These are phyloP conservation scores for Trichoderma reesei DNA, from an alignment of 495 filamentous ascomycete genomes.

Conservation along the genomic window DNA sequence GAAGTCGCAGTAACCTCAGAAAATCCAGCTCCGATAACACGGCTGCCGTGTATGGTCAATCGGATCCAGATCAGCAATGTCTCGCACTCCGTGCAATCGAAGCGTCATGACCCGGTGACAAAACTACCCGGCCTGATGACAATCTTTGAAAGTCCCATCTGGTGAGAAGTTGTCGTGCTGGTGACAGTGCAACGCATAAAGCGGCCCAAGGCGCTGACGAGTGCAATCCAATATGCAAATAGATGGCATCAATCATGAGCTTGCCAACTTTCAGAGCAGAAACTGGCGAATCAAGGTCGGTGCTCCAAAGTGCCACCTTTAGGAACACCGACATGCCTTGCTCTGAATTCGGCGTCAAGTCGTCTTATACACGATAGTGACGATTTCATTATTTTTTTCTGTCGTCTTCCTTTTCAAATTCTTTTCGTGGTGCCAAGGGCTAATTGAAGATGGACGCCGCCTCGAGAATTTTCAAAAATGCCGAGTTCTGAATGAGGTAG, in stretches of 20 bases:
- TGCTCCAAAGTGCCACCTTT: neutral
- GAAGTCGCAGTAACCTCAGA: no score
- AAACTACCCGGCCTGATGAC: no score
- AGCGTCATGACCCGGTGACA: no score
- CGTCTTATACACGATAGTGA: neutral
- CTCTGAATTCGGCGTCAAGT: no score
- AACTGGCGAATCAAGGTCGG: neutral
- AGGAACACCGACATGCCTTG: neutral
- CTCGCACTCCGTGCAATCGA: no score
- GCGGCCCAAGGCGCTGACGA: neutral
- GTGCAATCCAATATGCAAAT: neutral
- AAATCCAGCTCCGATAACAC: no score
- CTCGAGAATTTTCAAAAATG: constrained; percentile 4
- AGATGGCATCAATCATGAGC: neutral
- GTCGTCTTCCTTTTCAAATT: neutral
- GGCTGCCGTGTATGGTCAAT: no score
- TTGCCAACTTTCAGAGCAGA: neutral
- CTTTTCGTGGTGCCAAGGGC: neutral
- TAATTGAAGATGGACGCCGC: constrained; percentile 6
- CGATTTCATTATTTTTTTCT: neutral
- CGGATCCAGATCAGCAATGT: no score
- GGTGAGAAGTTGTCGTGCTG: neutral
- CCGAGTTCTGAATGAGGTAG: constrained; percentile 10
- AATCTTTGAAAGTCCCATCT: no score
- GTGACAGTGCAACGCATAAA: neutral